These are phyloP conservation scores for Cordyceps tenuipes DNA, from an alignment of 2,329 filamentous ascomycete genomes.

Conservation along the genomic window DNA sequence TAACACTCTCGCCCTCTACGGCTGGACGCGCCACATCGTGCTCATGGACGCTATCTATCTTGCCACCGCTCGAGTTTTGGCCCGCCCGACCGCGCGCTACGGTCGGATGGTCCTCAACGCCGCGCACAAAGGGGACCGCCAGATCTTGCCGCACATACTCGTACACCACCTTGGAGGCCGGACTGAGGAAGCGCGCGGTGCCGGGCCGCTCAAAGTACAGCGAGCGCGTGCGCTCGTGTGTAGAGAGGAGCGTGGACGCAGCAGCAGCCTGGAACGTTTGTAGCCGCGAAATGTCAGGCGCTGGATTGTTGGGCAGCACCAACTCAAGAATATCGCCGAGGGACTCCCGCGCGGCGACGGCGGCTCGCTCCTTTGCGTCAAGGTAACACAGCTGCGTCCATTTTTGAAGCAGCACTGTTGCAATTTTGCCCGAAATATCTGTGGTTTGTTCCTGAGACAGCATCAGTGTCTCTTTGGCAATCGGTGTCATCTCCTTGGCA, in stretches of 20 bases:
- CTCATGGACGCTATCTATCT: not conserved
- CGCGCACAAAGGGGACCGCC: not conserved
- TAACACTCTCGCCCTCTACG: not conserved
- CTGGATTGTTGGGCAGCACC: not conserved
- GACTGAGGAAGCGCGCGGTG: not conserved
- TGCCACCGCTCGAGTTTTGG: not conserved
- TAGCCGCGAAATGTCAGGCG: not conserved
- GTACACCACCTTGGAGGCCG: not conserved
- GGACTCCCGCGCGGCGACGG: not conserved
- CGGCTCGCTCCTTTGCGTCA: not conserved
- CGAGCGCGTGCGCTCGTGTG: not conserved
- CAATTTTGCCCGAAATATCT: not conserved
- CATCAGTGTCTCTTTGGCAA: not conserved
- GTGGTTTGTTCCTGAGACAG: not conserved
- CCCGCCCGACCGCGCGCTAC: not conserved
- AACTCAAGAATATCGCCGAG: not conserved
- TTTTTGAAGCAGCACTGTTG: not conserved
- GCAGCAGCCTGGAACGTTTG: not conserved
- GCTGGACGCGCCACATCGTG: not conserved
- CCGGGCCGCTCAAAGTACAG: not conserved
- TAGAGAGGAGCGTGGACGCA: not conserved
- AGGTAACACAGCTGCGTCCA: not conserved
- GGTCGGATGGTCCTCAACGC: not conserved
- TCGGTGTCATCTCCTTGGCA: not conserved
- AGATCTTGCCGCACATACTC: not conserved